phyloP scores from a whole-genome alignment of 78 protist genomes.

The Diacronema lutheri region DNA sequence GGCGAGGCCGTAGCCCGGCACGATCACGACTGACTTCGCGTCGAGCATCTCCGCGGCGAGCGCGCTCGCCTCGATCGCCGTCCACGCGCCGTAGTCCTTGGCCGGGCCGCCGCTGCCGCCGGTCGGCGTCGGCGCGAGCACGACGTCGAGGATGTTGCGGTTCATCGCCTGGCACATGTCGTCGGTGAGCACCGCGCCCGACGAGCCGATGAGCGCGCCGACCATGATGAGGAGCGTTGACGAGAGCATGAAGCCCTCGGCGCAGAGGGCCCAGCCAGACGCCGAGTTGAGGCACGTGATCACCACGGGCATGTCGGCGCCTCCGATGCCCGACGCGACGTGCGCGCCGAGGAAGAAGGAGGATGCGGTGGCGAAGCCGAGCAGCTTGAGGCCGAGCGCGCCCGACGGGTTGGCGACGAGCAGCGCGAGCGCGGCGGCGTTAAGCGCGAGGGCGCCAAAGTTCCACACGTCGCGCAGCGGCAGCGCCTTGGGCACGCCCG shows the following conservation, averaged over 20 bases:
- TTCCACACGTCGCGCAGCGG: conserved; percentile 60
- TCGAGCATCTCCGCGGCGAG: too few species aligned
- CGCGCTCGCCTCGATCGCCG: neutral
- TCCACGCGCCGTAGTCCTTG: neutral
- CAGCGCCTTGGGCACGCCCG: conserved; percentile 49
- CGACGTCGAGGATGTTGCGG: conserved; percentile 79
- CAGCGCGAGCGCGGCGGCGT: too few species aligned
- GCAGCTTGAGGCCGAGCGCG: conserved; percentile 74
- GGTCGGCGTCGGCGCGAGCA: too few species aligned
- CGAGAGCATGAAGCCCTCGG: conserved; percentile 40
- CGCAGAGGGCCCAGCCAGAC: conserved; percentile 70
- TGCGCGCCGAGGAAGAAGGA: conserved; percentile 70
- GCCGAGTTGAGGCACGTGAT: conserved; percentile 91
- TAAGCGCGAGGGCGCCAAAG: too few species aligned
- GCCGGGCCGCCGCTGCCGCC: conserved; percentile 85
- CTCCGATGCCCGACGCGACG: conserved; percentile 82
- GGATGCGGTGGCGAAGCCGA: too few species aligned
- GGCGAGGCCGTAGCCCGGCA: conserved; percentile 98
- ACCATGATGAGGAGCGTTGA: conserved; percentile 70
- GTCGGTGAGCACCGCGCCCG: conserved; percentile 94
- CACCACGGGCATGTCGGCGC: conserved; percentile 98
- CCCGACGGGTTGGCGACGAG: conserved; percentile 21
- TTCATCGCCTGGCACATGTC: conserved; percentile 96
- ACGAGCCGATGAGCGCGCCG: conserved; percentile 93
- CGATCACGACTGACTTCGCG: conserved; percentile 52